A percentile compares a stretch with the other conserved stretches of the same genome.
Conservation (phyloP, 2,329 filamentous ascomycete genomes). For the Fusarium sp. region DNA sequence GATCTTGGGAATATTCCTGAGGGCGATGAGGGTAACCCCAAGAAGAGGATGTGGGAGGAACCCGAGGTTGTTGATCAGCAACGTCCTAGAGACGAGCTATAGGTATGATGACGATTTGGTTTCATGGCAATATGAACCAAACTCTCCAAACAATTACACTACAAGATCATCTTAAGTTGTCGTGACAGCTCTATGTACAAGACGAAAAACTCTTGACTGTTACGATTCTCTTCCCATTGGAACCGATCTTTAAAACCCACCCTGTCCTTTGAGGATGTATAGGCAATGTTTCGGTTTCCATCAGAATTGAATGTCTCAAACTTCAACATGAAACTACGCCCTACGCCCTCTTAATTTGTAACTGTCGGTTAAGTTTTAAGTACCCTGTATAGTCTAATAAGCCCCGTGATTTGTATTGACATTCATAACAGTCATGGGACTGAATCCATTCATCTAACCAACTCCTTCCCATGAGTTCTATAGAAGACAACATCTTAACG, state of each 20-base stretch:
- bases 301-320: not conserved
- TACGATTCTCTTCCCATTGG: too few species aligned
- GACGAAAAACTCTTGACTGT: too few species aligned
- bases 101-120: slow-evolving; percentile 4
- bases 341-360: not conserved
- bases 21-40: slow-evolving; percentile 44
- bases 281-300: too few species aligned
- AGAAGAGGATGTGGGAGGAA: slow-evolving; percentile 53
- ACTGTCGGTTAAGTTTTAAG: not conserved
- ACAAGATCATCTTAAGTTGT: too few species aligned
- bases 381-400: not conserved
- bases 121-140: not conserved
- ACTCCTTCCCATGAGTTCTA: not conserved
- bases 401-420: not conserved
- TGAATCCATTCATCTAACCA: not conserved
- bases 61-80: slow-evolving; percentile 47
- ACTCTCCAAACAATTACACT: not conserved
- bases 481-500: not conserved
- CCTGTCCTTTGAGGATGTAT: too few species aligned
- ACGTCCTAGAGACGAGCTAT: slow-evolving; percentile 59
- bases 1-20: slow-evolving; percentile 46
- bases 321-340: not conserved
- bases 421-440: not conserved
- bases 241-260: too few species aligned
- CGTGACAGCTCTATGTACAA: too few species aligned